These are phyloP conservation scores for Candida suzukii DNA, from an alignment of 805 yeast genomes.

Conservation along the genomic window DNA sequence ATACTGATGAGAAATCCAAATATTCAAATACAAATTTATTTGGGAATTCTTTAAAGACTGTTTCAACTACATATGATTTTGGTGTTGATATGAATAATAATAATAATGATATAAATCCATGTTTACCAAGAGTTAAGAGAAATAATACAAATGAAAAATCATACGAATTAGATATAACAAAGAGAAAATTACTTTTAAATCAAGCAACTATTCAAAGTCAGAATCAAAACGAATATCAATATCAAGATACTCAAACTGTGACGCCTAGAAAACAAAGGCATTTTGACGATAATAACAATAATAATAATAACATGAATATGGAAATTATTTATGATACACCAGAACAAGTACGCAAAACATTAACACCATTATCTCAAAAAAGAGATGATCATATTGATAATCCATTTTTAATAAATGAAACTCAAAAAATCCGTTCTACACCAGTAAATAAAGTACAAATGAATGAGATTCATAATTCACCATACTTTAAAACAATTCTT, in stretches of 20 bases:
- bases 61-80: background rate
- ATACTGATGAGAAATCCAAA: constrained; percentile 4
- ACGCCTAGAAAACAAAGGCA: background rate
- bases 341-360: constrained; percentile 17
- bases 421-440: background rate
- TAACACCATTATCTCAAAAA: constrained; percentile 14
- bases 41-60: constrained; percentile 1
- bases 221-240: too few species aligned
- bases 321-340: constrained; percentile 13
- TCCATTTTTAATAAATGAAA: constrained; percentile 1
- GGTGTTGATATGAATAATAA: too few species aligned
- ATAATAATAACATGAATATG: constrained; percentile 1
- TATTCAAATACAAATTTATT: constrained; percentile 11
- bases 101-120: background rate
- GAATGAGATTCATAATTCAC: constrained; percentile 1
- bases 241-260: too few species aligned
- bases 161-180: background rate
- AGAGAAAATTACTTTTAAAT: background rate
- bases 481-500: constrained; percentile 7
- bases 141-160: constrained; percentile 3
- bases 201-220: background rate
- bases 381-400: constrained; percentile 1
- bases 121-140: constrained; percentile 1
- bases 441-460: background rate
- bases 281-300: background rate